phyloP scores from a whole-genome alignment of 257 asterid genomes.

The Primulina huaijiensis region DNA sequence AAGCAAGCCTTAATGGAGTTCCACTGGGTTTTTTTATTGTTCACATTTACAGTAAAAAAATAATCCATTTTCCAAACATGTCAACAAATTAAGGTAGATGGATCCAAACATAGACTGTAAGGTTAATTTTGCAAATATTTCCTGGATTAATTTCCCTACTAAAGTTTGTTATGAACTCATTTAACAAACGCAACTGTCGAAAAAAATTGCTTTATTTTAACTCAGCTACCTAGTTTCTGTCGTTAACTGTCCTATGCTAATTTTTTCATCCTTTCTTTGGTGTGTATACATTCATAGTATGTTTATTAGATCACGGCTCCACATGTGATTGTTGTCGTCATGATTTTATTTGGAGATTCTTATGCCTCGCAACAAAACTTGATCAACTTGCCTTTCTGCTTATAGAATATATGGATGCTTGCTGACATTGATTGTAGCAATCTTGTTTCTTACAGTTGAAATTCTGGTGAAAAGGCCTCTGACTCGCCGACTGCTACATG shows the following conservation, averaged over 20 bases:
- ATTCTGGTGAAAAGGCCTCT: slow-evolving; percentile 32
- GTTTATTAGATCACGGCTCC: not conserved
- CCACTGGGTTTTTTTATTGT: too few species aligned
- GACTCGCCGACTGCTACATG: slow-evolving; percentile 25
- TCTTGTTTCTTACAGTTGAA: slow-evolving; percentile 34
- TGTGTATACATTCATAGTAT: not conserved
- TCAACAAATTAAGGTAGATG: too few species aligned
- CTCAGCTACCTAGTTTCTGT: not conserved
- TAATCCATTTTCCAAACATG: too few species aligned
- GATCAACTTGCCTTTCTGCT: not conserved
- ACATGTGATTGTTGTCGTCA: not conserved
- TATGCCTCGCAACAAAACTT: not conserved
- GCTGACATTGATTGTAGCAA: not conserved
- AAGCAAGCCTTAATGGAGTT: too few species aligned
- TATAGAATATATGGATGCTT: not conserved
- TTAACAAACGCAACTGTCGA: too few species aligned
- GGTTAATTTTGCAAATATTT: too few species aligned
- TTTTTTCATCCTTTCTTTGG: not conserved
- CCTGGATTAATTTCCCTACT: too few species aligned
- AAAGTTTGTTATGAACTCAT: too few species aligned
- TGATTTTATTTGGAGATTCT: slow-evolving; percentile 2
- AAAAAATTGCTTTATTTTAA: not conserved
- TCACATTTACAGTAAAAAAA: too few species aligned
- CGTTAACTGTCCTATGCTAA: not conserved
- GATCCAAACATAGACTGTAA: too few species aligned